Conservation (phyloP, 305 asterid genomes). For the Plantago rigida region DNA sequence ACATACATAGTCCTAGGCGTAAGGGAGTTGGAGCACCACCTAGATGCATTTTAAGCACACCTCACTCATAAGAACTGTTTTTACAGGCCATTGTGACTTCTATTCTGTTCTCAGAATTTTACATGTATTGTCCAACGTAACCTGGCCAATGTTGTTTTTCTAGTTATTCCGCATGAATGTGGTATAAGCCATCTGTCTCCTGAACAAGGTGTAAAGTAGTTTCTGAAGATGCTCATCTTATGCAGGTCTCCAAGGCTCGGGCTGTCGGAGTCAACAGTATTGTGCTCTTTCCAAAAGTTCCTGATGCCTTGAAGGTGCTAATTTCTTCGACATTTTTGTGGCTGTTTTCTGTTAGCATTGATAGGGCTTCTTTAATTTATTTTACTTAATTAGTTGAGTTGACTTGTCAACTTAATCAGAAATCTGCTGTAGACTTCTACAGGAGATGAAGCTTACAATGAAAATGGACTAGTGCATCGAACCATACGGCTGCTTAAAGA, state of each 20-base stretch:
- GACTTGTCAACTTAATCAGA: constrained; percentile 11
- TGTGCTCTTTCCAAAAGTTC: constrained; percentile 93
- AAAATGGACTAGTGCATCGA: constrained; percentile 81
- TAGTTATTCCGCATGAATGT: constrained; percentile 9
- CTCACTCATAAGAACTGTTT: too few species aligned
- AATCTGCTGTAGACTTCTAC: constrained; percentile 50
- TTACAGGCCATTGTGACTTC: too few species aligned
- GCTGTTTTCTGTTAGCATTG: constrained; percentile 10
- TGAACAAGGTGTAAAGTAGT: constrained; percentile 4
- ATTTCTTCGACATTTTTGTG: constrained; percentile 15
- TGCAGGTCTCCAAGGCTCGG: constrained; percentile 82
- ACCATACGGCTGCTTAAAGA: constrained; percentile 81
- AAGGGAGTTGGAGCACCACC: too few species aligned
- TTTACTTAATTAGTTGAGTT: neutral
- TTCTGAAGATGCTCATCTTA: constrained; percentile 21
- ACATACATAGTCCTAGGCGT: too few species aligned
- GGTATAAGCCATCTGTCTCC: constrained; percentile 2
- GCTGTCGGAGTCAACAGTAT: constrained; percentile 96
- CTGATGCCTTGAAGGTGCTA: constrained; percentile 86
- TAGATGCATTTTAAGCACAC: too few species aligned
- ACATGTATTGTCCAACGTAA: neutral
- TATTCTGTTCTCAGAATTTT: neutral
- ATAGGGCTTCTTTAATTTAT: constrained; percentile 1
- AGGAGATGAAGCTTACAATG: constrained; percentile 92
- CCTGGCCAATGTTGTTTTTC: constrained; percentile 15